Evolutionary conservation across 2,329 filamentous ascomycete species (phyloP).

Genomic region (Trichothecium roseum): DNA sequence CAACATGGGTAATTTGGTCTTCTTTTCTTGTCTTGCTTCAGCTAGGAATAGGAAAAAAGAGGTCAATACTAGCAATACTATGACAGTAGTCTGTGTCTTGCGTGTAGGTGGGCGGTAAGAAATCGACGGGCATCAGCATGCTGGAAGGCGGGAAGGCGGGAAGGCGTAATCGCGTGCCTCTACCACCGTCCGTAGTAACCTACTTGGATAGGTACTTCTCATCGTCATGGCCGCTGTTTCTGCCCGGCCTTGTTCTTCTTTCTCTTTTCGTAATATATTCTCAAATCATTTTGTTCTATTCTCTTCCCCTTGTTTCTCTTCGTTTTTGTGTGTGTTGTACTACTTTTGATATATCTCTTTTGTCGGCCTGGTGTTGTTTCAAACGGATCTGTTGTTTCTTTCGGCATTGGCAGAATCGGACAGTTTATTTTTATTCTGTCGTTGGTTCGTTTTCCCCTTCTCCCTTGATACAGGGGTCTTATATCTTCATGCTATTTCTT

Average conservation of each 20-base stretch:
- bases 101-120: no score
- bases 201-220: no score
- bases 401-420: neutral
- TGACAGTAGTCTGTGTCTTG: no score
- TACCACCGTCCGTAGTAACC: no score
- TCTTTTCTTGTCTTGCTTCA: no score
- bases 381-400: neutral
- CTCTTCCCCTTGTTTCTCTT: neutral
- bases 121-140: no score
- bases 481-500: neutral
- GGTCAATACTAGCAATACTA: no score
- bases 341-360: constrained; percentile 1
- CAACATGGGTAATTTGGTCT: no score
- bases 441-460: neutral
- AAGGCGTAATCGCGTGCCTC: no score
- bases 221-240: neutral
- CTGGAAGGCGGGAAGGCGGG: no score
- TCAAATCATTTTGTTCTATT: neutral
- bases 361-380: neutral
- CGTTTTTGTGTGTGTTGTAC: neutral
- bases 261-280: neutral
- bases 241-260: neutral
- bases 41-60: no score
- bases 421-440: neutral
- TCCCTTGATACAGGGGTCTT: neutral